These are phyloP conservation scores for Cladophialophora carrionii DNA, from an alignment of 2,329 filamentous ascomycete genomes.

Conservation along the genomic window DNA sequence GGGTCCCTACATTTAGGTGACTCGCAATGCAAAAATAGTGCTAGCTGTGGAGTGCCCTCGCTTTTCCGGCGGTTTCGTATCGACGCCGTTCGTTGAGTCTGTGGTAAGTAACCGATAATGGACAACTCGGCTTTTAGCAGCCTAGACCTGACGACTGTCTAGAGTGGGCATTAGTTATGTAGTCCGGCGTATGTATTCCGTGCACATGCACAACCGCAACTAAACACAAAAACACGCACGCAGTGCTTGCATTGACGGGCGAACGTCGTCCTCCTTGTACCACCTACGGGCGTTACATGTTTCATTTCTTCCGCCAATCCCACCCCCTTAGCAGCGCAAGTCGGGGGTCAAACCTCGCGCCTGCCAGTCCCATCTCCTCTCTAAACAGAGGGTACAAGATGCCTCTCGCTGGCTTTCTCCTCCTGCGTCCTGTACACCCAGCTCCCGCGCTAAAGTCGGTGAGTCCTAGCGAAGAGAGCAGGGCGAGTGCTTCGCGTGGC, in stretches of 20 bases:
- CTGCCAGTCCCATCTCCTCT: conserved; percentile 26
- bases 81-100: too few species aligned
- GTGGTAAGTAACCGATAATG: too few species aligned
- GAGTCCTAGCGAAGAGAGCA: conserved; percentile 13
- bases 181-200: too few species aligned
- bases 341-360: conserved; percentile 29
- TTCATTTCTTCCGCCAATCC: conserved; percentile 27
- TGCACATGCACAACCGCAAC: not conserved
- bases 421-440: not conserved
- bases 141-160: too few species aligned
- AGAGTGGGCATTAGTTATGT: too few species aligned
- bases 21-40: too few species aligned
- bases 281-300: not conserved
- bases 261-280: not conserved
- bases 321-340: conserved; percentile 23
- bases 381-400: conserved; percentile 27
- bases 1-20: too few species aligned
- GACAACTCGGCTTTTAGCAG: too few species aligned
- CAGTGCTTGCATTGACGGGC: too few species aligned
- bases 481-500: conserved; percentile 14
- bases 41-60: too few species aligned
- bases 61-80: too few species aligned
- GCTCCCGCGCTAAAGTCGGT: not conserved
- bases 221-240: too few species aligned
- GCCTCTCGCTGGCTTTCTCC: not conserved